phyloP scores from a whole-genome alignment of 2,329 filamentous ascomycete species.

The Trichoderma sp. region DNA sequence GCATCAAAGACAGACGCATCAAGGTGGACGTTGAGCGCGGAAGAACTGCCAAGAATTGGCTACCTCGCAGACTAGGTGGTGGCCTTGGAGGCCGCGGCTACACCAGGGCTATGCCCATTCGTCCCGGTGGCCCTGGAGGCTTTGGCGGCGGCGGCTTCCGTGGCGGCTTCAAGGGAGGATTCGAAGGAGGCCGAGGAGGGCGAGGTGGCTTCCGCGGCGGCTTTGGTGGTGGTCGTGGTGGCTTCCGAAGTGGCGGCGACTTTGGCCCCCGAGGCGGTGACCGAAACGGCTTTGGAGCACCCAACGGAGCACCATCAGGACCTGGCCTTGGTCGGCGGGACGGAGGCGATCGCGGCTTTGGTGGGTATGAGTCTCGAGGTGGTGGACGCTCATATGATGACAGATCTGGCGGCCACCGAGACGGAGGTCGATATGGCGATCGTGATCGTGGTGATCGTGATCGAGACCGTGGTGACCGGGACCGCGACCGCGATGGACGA shows the following conservation, averaged over 20 bases:
- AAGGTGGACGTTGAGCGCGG: conserved; percentile 96
- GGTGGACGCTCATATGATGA: conserved; percentile 64
- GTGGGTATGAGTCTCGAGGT: conserved; percentile 60
- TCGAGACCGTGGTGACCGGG: conserved; percentile 39
- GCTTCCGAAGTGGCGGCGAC: conserved; percentile 45
- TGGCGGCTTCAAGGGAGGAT: conserved; percentile 47
- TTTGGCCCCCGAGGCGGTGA: conserved; percentile 44
- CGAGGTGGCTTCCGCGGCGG: conserved; percentile 55
- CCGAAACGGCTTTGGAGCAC: conserved; percentile 55
- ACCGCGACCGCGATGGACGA: conserved; percentile 41
- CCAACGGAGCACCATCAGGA: conserved; percentile 63
- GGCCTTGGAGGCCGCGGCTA: conserved; percentile 91
- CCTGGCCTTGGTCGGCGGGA: conserved; percentile 55
- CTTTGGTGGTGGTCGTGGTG: conserved; percentile 35
- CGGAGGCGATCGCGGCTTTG: conserved; percentile 48
- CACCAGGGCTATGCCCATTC: conserved; percentile 75
- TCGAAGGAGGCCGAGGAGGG: conserved; percentile 55
- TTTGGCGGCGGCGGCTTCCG: conserved; percentile 54
- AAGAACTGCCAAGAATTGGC: conserved; percentile 91
- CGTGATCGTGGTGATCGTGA: conserved; percentile 47
- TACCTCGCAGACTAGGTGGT: conserved; percentile 85
- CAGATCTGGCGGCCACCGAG: conserved; percentile 57
- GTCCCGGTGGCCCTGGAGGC: conserved; percentile 67
- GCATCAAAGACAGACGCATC: conserved; percentile 88
- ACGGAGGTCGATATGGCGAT: conserved; percentile 47